A percentile compares a stretch with the other conserved stretches of the same genome.
These are phyloP conservation scores for Salix suchowensis DNA, from an alignment of 345 rosid genomes.

Conservation along the genomic window DNA sequence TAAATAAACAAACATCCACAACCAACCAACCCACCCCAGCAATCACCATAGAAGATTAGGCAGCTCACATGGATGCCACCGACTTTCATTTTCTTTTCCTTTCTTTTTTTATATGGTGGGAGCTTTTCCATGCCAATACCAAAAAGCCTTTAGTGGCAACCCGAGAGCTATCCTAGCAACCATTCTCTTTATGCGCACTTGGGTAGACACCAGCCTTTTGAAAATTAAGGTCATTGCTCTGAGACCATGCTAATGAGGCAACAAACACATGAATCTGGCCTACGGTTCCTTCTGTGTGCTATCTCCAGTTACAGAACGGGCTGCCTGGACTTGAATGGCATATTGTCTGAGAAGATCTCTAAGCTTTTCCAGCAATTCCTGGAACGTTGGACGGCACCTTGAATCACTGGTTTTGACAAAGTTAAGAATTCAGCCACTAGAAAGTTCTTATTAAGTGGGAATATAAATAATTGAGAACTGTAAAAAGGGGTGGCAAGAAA, in stretches of 20 bases:
- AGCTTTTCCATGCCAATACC: constrained; percentile 3
- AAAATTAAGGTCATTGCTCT: neutral
- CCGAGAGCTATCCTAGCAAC: neutral
- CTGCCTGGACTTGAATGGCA: constrained; percentile 59
- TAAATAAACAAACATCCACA: constrained; percentile 10
- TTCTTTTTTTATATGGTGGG: neutral
- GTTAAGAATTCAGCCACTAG: constrained; percentile 10
- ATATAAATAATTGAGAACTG: neutral
- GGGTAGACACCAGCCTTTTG: neutral
- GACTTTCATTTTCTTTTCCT: neutral
- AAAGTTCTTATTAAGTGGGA: neutral
- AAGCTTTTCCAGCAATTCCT: constrained; percentile 73
- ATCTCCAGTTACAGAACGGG: constrained; percentile 47
- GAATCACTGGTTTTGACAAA: constrained; percentile 57
- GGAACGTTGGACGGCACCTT: constrained; percentile 69
- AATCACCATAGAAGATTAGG: constrained; percentile 7
- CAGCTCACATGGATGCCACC: constrained; percentile 20
- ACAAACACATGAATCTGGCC: neutral
- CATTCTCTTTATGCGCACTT: neutral
- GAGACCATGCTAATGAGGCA: neutral
- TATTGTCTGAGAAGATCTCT: constrained; percentile 74
- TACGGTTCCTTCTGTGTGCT: constrained; percentile 41
- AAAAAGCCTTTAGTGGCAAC: neutral
- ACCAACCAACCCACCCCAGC: constrained; percentile 3
- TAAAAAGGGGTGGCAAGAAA: neutral